These are phyloP conservation scores for Rubia balearica DNA, from an alignment of 305 asterid genomes.

Conservation along the genomic window DNA sequence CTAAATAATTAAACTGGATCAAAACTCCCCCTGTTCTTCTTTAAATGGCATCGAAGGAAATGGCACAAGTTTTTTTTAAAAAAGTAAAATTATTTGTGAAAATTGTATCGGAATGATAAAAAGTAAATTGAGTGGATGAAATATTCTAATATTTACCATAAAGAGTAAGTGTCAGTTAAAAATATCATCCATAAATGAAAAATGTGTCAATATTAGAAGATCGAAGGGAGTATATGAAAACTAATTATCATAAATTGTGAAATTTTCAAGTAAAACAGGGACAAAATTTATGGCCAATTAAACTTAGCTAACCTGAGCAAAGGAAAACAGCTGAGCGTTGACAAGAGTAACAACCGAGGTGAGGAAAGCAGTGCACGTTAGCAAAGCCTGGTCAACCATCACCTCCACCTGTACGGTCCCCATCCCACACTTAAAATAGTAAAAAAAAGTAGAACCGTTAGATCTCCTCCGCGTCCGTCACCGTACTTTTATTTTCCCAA, in stretches of 20 bases:
- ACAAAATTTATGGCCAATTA: neutral
- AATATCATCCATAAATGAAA: too few relatives aligned
- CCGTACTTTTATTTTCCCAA: neutral
- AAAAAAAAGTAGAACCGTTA: constrained; percentile 15
- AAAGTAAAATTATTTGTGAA: too few relatives aligned
- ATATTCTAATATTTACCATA: too few relatives aligned
- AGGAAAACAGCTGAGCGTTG: constrained; percentile 32
- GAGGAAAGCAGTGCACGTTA: constrained; percentile 38
- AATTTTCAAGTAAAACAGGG: neutral
- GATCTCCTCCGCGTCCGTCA: constrained; percentile 21
- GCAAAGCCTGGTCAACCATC: constrained; percentile 33
- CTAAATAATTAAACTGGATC: too few relatives aligned
- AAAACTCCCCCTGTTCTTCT: too few relatives aligned
- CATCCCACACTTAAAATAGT: constrained; percentile 13
- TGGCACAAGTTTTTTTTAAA: too few relatives aligned
- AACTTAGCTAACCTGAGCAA: constrained; percentile 24
- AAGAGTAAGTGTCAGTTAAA: too few relatives aligned
- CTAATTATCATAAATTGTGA: neutral
- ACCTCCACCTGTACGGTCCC: constrained; percentile 36
- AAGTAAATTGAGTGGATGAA: too few relatives aligned
- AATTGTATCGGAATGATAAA: too few relatives aligned
- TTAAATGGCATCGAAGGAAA: too few relatives aligned
- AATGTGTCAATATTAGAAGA: too few relatives aligned
- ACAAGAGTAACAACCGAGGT: constrained; percentile 9
- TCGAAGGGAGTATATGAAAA: too few relatives aligned